These are phyloP conservation scores for Sicyos baderoa DNA, from an alignment of 306 rosid species.

Conservation along the genomic window DNA sequence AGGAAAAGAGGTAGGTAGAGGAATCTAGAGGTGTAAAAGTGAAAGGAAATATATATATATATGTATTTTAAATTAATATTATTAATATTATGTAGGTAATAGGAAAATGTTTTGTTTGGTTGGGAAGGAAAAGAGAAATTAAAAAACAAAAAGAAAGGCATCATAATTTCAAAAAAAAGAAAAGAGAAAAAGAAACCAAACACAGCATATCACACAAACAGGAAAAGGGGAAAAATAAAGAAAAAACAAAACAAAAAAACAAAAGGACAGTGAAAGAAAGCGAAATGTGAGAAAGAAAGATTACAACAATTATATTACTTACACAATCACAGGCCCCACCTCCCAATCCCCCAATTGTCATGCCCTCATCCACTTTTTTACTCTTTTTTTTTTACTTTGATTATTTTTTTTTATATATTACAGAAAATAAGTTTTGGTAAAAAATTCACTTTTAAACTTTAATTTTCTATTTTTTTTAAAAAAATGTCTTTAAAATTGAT, in stretches of 20 bases:
- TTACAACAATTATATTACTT: not conserved
- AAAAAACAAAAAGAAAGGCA: no score
- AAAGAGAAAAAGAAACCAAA: slow-evolving; percentile 8
- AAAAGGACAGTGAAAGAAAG: slow-evolving; percentile 4
- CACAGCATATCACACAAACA: not conserved
- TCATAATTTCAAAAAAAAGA: not conserved
- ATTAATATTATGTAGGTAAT: no score
- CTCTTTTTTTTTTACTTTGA: not conserved
- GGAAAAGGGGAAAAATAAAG: not conserved
- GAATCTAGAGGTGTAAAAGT: not conserved
- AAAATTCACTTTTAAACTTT: no score
- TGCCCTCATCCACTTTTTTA: no score
- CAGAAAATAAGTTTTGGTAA: no score
- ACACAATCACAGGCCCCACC: not conserved
- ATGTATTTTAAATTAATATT: no score
- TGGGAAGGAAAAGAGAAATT: not conserved
- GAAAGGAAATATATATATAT: not conserved
- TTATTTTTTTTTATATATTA: no score
- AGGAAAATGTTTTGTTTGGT: not conserved
- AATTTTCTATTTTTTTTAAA: no score
- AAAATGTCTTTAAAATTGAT: no score
- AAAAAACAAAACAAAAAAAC: not conserved
- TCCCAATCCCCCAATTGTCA: no score
- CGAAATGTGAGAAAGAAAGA: slow-evolving; percentile 4
- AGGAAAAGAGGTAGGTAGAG: not conserved